Conservation (phyloP, 805 yeast genomes). For the Candida khao-thaluensis region DNA sequence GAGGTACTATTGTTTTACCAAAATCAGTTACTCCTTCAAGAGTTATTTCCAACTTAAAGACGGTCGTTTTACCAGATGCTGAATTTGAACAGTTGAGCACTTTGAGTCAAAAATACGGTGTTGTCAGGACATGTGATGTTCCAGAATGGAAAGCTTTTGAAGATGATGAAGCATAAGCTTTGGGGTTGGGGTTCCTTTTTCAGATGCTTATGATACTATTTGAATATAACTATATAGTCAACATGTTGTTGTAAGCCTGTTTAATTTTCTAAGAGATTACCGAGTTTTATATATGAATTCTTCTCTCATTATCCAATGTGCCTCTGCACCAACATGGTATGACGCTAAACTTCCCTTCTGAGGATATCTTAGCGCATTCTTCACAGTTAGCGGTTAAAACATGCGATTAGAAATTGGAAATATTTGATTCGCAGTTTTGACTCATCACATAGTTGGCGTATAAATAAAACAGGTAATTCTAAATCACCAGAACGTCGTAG, state of each 20-base stretch:
- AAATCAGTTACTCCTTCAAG: slow-evolving; percentile 38
- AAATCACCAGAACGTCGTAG: not conserved
- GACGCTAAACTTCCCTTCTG: too few species aligned
- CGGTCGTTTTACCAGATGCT: slow-evolving; percentile 33
- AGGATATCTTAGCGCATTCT: too few species aligned
- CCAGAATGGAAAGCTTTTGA: slow-evolving; percentile 16
- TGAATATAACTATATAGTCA: too few species aligned
- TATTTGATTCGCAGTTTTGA: slow-evolving; percentile 7
- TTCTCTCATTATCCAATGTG: too few species aligned
- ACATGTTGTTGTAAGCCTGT: too few species aligned
- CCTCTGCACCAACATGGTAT: too few species aligned
- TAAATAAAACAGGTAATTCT: not conserved
- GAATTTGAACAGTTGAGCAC: slow-evolving; percentile 35
- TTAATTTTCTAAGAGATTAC: too few species aligned
- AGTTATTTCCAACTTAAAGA: slow-evolving; percentile 37
- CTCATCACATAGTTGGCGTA: slow-evolving; percentile 1
- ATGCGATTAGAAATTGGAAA: slow-evolving; percentile 2
- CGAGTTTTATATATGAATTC: too few species aligned
- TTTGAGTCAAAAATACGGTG: slow-evolving; percentile 33
- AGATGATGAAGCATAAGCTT: slow-evolving; percentile 12
- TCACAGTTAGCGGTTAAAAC: too few species aligned
- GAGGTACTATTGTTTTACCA: slow-evolving; percentile 40
- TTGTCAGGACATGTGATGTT: slow-evolving; percentile 30
- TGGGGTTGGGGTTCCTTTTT: too few species aligned
- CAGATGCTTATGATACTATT: too few species aligned